A percentile compares a stretch with the other conserved stretches of the same genome.
These are phyloP conservation scores for Moesziomyces antarcticus DNA, from an alignment of 1,284 basidiomycete genomes.

Conservation along the genomic window DNA sequence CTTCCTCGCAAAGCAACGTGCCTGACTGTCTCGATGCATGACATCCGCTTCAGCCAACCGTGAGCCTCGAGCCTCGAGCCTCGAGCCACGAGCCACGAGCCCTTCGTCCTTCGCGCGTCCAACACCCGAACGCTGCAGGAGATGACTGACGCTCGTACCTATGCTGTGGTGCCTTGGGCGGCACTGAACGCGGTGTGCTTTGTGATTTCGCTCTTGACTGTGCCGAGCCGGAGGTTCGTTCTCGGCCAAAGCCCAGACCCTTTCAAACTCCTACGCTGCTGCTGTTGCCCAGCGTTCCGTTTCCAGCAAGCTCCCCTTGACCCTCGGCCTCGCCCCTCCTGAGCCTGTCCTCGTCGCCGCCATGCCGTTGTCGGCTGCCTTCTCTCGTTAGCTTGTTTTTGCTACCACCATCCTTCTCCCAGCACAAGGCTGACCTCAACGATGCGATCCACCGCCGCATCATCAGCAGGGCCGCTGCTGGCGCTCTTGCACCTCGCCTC, in stretches of 20 bases:
- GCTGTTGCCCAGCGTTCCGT: not conserved
- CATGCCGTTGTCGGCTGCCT: not conserved
- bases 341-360: not conserved
- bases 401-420: slow-evolving; percentile 1
- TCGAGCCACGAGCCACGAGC: not conserved
- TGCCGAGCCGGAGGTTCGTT: not conserved
- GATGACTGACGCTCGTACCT: not conserved
- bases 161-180: not conserved
- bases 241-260: slow-evolving; percentile 4
- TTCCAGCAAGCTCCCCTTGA: not conserved
- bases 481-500: slow-evolving; percentile 9
- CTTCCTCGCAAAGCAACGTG: too few relatives aligned
- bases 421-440: not conserved
- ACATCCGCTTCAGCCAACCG: not conserved
- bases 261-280: slow-evolving; percentile 7
- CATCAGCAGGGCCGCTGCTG: slow-evolving; percentile 3
- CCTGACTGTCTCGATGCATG: too few relatives aligned
- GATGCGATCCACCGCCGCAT: slow-evolving; percentile 8
- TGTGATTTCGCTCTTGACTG: not conserved
- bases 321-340: not conserved
- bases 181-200: not conserved
- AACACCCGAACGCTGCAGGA: not conserved
- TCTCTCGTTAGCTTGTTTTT: not conserved
- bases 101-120: not conserved
- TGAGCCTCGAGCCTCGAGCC: not conserved